Conservation (phyloP, 176 grass and related monocot genomes). For the Carex pumila region DNA sequence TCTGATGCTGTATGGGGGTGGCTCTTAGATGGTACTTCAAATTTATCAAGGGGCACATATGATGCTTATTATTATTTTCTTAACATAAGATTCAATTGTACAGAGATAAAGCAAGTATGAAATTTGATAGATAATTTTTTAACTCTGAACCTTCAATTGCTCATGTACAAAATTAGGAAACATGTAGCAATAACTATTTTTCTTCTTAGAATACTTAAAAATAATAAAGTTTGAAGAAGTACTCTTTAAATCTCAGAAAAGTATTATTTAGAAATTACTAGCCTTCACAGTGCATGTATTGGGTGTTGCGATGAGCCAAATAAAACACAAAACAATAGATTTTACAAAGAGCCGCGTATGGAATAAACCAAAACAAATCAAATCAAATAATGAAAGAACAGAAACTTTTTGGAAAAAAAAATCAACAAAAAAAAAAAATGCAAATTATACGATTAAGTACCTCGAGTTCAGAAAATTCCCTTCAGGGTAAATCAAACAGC, state of each 20-base stretch:
- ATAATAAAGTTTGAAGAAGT: neutral
- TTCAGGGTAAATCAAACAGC: neutral
- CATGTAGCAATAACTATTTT: neutral
- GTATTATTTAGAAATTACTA: neutral
- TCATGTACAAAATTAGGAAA: neutral
- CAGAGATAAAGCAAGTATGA: neutral
- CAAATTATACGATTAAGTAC: constrained; percentile 3
- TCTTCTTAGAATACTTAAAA: neutral
- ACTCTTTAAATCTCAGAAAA: neutral
- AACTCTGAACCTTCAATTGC: neutral
- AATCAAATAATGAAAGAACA: neutral
- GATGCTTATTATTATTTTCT: neutral
- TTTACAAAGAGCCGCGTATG: neutral
- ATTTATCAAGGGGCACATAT: neutral
- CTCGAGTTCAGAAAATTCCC: neutral
- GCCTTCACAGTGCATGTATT: neutral
- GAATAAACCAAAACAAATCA: constrained; percentile 3
- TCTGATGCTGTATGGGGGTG: neutral
- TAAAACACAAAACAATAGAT: neutral
- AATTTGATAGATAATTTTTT: neutral
- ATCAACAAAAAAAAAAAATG: neutral
- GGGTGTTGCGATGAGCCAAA: neutral
- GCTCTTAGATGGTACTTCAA: neutral
- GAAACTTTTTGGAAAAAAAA: neutral
- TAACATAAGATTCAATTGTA: neutral